These are phyloP conservation scores for Camelina hispida DNA, from an alignment of 345 rosid genomes.

Conservation along the genomic window DNA sequence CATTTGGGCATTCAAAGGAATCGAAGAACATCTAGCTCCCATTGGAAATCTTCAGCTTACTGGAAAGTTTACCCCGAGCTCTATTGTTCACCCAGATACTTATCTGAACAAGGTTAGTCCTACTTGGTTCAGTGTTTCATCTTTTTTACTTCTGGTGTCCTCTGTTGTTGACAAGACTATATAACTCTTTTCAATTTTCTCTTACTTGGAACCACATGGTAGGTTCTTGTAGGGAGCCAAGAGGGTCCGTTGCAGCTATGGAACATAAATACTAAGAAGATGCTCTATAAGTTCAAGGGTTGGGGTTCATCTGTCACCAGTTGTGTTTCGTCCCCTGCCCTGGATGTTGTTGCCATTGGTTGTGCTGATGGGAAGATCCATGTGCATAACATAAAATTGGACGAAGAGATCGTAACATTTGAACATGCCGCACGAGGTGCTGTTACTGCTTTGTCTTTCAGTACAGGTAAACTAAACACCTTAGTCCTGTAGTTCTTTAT, in stretches of 20 bases:
- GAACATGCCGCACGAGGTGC: conserved; percentile 83
- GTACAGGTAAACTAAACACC: conserved; percentile 71
- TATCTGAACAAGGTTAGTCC: conserved; percentile 79
- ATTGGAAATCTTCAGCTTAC: conserved; percentile 64
- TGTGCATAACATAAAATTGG: conserved; percentile 75
- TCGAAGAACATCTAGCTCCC: conserved; percentile 62
- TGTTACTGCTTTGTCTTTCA: conserved; percentile 79
- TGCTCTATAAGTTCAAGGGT: conserved; percentile 77
- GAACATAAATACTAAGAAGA: conserved; percentile 92
- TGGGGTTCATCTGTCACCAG: conserved; percentile 78
- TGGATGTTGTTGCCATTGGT: conserved; percentile 93
- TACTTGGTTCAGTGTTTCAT: neutral
- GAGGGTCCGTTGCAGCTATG: conserved; percentile 92
- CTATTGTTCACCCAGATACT: conserved; percentile 93
- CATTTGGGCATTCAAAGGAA: conserved; percentile 83
- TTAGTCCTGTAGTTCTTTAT: conserved; percentile 1
- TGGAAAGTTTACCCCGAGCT: conserved; percentile 67
- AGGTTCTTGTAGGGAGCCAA: conserved; percentile 89
- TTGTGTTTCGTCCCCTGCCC: conserved; percentile 92
- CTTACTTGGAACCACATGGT: conserved; percentile 31
- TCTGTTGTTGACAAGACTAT: neutral
- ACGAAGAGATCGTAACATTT: conserved; percentile 77
- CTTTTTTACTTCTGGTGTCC: neutral
- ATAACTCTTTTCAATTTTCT: neutral
- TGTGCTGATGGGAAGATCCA: conserved; percentile 95